Evolutionary conservation across 2,329 filamentous ascomycete species (phyloP).

Genomic region (Colletotrichum trifolii): DNA sequence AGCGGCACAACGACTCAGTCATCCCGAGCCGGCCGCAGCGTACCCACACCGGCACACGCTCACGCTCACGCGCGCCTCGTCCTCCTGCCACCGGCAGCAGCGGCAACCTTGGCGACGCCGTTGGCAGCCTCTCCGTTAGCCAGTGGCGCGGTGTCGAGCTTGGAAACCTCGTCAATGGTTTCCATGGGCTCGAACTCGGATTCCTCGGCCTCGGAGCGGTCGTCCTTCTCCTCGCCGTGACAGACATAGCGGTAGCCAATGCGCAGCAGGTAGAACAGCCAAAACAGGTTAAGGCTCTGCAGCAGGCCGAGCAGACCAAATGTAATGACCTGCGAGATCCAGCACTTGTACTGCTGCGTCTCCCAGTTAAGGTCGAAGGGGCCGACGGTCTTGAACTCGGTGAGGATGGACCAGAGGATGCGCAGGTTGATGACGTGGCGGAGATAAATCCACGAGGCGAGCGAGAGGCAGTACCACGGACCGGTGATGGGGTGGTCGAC

Average conservation of each 20-base stretch:
- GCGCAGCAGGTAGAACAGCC: slow-evolving; percentile 68
- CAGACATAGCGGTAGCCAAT: slow-evolving; percentile 65
- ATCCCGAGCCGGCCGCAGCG: not conserved
- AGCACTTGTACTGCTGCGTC: slow-evolving; percentile 69
- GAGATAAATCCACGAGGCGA: slow-evolving; percentile 75
- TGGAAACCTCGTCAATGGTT: slow-evolving; percentile 32
- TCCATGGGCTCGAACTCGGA: slow-evolving; percentile 52
- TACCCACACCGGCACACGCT: not conserved
- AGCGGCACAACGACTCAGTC: not conserved
- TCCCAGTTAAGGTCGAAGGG: slow-evolving; percentile 70
- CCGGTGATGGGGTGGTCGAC: slow-evolving; percentile 70
- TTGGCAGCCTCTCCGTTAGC: slow-evolving; percentile 17
- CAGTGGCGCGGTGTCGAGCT: slow-evolving; percentile 19
- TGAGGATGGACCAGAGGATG: slow-evolving; percentile 68
- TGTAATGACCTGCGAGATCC: slow-evolving; percentile 63
- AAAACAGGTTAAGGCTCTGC: slow-evolving; percentile 70
- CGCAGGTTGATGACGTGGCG: slow-evolving; percentile 75
- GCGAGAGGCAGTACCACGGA: slow-evolving; percentile 75
- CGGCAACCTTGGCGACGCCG: slow-evolving; percentile 14
- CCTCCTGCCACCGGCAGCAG: slow-evolving; percentile 10
- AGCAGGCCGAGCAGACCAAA: slow-evolving; percentile 62
- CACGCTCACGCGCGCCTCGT: slow-evolving; percentile 22
- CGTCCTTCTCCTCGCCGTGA: slow-evolving; percentile 62
- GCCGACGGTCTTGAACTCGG: slow-evolving; percentile 67
- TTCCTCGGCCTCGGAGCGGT: slow-evolving; percentile 67